These are phyloP conservation scores for Trypanosoma mega DNA, from an alignment of 208 protist species.

Conservation along the genomic window DNA sequence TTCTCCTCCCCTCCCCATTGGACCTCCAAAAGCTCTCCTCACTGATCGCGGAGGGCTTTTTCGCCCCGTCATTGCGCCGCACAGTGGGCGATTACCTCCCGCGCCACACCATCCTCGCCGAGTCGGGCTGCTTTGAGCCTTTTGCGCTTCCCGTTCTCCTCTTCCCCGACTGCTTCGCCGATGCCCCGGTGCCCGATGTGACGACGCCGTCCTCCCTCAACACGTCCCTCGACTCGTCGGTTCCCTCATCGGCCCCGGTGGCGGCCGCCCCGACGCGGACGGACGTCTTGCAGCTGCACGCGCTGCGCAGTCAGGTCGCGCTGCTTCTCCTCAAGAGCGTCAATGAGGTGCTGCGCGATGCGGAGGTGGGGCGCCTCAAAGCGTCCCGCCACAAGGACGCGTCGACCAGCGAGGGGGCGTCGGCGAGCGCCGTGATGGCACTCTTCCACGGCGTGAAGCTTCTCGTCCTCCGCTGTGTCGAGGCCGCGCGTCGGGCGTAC, in stretches of 20 bases:
- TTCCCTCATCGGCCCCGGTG: too few relatives aligned
- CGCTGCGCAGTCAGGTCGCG: constrained; percentile 23
- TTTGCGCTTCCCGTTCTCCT: constrained; percentile 59
- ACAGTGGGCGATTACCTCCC: constrained; percentile 29
- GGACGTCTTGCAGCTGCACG: constrained; percentile 38
- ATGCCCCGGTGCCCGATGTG: constrained; percentile 12
- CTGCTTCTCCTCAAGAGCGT: constrained; percentile 46
- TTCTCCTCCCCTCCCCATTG: constrained; percentile 62
- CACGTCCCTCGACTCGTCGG: background rate
- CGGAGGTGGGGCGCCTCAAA: constrained; percentile 52
- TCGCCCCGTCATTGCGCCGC: constrained; percentile 45
- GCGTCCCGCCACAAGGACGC: background rate
- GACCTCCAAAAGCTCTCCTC: constrained; percentile 39
- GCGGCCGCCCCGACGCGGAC: background rate
- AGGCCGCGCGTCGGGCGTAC: constrained; percentile 36
- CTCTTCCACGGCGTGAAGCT: constrained; percentile 47
- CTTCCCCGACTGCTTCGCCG: constrained; percentile 73
- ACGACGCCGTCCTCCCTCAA: background rate
- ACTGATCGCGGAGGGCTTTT: constrained; percentile 61
- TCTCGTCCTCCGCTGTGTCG: constrained; percentile 44
- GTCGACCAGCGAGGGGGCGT: background rate
- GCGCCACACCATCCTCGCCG: constrained; percentile 24
- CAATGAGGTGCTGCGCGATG: constrained; percentile 58
- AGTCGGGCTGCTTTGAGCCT: constrained; percentile 49
- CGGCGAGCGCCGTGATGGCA: constrained; percentile 20